phyloP scores from a whole-genome alignment of 371 early-diverging fungal genomes.

The Zopfochytrium polystomum region DNA sequence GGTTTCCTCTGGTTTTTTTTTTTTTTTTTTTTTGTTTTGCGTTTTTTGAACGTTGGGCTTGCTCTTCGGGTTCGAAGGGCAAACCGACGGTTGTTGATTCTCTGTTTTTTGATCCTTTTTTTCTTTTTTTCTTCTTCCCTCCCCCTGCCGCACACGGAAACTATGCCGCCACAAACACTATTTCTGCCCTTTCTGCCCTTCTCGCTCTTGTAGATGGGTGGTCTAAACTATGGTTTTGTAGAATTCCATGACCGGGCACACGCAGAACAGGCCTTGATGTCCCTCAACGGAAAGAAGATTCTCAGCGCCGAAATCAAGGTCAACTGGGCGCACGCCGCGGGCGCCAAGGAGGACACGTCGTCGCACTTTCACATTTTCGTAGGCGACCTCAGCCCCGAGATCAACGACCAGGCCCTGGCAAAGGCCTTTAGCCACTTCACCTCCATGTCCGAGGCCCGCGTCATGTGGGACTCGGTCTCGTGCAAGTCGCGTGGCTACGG shows the following conservation, averaged over 20 bases:
- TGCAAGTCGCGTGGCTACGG: constrained; percentile 83
- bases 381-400: constrained; percentile 76
- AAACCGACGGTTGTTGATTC: background rate
- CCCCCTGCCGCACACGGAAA: constrained; percentile 37
- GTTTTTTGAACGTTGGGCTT: too few species aligned
- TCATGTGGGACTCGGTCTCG: constrained; percentile 78
- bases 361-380: constrained; percentile 81
- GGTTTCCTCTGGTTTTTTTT: background rate
- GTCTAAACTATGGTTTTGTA: constrained; percentile 87
- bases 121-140: constrained; percentile 22
- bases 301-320: constrained; percentile 59
- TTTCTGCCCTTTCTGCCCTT: too few species aligned
- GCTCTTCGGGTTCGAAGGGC: too few species aligned
- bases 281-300: constrained; percentile 69
- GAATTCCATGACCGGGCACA: constrained; percentile 71
- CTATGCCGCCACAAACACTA: too few species aligned
- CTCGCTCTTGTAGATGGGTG: too few species aligned
- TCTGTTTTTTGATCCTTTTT: background rate
- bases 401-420: constrained; percentile 65
- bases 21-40: background rate
- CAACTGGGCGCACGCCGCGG: constrained; percentile 72
- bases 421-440: constrained; percentile 73
- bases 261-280: constrained; percentile 74
- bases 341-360: constrained; percentile 61
- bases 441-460: constrained; percentile 77